A percentile compares a stretch with the other conserved stretches of the same genome.
phyloP scores from a whole-genome alignment of 345 rosid species.

The Eucalyptus sp. region DNA sequence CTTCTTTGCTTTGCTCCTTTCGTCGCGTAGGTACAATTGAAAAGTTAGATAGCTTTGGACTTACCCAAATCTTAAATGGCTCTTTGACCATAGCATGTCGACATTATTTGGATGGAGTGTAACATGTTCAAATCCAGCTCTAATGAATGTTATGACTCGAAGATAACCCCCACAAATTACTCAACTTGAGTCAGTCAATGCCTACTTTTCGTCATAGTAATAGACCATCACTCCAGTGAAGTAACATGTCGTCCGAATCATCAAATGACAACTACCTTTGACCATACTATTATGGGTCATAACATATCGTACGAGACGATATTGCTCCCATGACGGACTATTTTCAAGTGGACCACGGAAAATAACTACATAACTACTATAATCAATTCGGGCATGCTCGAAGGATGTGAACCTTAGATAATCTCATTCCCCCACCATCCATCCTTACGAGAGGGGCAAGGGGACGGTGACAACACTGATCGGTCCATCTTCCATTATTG shows the following conservation, averaged over 20 bases:
- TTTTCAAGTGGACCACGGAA: not conserved
- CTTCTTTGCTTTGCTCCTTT: not conserved
- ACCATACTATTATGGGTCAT: not conserved
- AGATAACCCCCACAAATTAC: not conserved
- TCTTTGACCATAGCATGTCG: not conserved
- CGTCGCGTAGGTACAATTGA: not conserved
- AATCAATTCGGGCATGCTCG: not conserved
- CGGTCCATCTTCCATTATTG: not conserved
- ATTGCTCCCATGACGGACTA: not conserved
- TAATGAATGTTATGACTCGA: not conserved
- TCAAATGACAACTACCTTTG: not conserved
- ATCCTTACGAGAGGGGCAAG: not conserved
- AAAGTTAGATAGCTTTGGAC: not conserved
- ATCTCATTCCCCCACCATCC: not conserved
- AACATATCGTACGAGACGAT: not conserved
- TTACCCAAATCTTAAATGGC: not conserved
- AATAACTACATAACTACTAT: not conserved
- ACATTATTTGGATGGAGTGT: not conserved
- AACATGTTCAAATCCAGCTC: not conserved
- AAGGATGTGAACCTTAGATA: not conserved
- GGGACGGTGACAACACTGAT: not conserved
- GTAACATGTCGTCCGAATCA: not conserved
- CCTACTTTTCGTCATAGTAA: accelerated
- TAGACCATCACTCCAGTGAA: accelerated
- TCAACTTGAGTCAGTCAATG: accelerated